Evolutionary conservation across 495 filamentous ascomycete genomes (phyloP), one percentile per base, ranked within the genome.

Genomic region (Saxispiralis lemnorum): DNA sequence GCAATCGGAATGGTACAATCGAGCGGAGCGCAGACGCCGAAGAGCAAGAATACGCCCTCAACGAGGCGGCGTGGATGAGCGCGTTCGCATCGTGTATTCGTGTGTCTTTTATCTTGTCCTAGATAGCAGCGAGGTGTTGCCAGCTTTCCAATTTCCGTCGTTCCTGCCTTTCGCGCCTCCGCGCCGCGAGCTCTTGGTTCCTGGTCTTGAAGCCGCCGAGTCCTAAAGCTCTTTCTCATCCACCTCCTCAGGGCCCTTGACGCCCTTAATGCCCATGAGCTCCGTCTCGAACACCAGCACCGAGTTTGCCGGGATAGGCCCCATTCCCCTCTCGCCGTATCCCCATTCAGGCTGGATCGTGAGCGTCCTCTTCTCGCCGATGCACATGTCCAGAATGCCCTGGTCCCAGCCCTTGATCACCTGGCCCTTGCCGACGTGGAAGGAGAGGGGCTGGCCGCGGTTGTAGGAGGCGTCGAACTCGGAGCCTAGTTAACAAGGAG

Each of bases 321-420:
- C 61, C 55, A 64, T 52, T 7, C 44, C 60, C 36, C 53, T 54
- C 11, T 33, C 28, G 2, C 61, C 61, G 47, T 64, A 64, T 10
- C 51, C 61, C 56, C 52, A 63, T 34, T 61, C 60, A 0, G 61
- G 61, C 54, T 60, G 58, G 35, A 64, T 61, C 36, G 61, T 64
- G 46, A 64, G 48, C 49, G 46, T 56, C 44, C 61, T 50, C 60
- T 64, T 64, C 44, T 64, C 61, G 2, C 61, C 61, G n/a, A 51
- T 42, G 46, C 61, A 64, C 61, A 64, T 64, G 39, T 61, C 61
- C 41, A 64, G 38, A 30, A 64, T 50, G 5, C 61, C 61, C 45
- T 63, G 52, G 41, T 64, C 60, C 57, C 61, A 67, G 31, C 64
- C 64, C 44, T 64, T 64, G 57, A 67, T 67, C 31, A 67, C 64